Percentiles rank a stretch among this genome's conserved stretches.
Conservation (phyloP, 1,284 basidiomycete genomes). For the Irpex sp. region DNA sequence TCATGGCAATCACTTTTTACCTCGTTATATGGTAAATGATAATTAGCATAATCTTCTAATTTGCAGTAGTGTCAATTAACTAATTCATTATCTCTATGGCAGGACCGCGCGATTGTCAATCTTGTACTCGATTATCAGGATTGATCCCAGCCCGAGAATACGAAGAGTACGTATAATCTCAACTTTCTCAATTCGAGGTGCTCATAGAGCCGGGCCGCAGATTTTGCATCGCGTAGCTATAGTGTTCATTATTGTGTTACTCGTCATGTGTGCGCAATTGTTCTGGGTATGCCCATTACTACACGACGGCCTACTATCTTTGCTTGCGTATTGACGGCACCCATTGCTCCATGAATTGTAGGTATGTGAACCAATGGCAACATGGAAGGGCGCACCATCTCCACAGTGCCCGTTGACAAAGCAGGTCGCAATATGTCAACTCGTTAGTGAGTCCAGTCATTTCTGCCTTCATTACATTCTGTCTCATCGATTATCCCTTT, state of each 20-base stretch:
- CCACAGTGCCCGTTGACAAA: conserved; percentile 35
- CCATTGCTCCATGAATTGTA: background rate
- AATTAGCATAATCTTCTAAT: background rate
- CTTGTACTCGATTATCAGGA: conserved; percentile 44
- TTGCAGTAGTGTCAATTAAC: background rate
- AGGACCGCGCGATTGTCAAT: conserved; percentile 38
- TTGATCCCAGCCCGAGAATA: conserved; percentile 28
- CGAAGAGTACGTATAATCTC: conserved; percentile 1
- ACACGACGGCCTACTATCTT: background rate
- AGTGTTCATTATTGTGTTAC: conserved; percentile 30
- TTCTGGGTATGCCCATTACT: conserved; percentile 25
- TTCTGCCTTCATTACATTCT: background rate
- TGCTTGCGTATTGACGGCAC: background rate
- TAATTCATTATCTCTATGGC: background rate
- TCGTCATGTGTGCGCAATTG: conserved; percentile 33
- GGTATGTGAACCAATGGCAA: conserved; percentile 31
- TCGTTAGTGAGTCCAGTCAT: conserved; percentile 30
- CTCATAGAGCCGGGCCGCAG: conserved; percentile 14
- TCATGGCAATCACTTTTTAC: conserved; percentile 41
- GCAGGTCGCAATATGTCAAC: conserved; percentile 35
- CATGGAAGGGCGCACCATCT: conserved; percentile 32
- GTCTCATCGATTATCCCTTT: background rate
- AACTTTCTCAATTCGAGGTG: background rate
- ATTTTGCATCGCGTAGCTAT: conserved; percentile 24
- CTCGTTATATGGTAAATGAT: conserved; percentile 35